A percentile compares a stretch with the other conserved stretches of the same genome.
Conservation (phyloP, 1,284 basidiomycete genomes). For the Malassezia dermatis region DNA sequence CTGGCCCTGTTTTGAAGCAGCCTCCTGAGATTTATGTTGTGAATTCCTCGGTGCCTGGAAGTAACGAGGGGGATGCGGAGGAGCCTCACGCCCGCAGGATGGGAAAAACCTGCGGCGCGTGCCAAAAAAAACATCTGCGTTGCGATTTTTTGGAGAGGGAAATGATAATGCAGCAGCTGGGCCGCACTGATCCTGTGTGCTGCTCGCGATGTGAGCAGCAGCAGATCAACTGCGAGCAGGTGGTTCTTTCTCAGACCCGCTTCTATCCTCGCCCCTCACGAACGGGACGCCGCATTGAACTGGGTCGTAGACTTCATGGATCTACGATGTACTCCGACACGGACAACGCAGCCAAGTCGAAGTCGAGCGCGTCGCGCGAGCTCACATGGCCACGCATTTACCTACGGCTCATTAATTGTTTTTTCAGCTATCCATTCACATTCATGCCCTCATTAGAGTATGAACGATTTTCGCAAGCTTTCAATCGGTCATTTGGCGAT, state of each 20-base stretch:
- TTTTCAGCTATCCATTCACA: constrained; percentile 37
- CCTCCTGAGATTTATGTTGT: not conserved
- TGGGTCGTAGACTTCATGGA: constrained; percentile 40
- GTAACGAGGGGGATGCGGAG: not conserved
- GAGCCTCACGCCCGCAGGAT: not conserved
- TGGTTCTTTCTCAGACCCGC: constrained; percentile 28
- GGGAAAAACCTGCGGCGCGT: constrained; percentile 34
- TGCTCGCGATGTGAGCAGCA: constrained; percentile 35
- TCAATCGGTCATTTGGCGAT: constrained; percentile 38
- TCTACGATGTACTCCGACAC: constrained; percentile 12
- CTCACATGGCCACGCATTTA: constrained; percentile 14
- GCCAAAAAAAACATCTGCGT: constrained; percentile 36
- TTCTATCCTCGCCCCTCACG: constrained; percentile 37
- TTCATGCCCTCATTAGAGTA: constrained; percentile 38
- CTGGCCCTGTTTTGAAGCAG: not conserved
- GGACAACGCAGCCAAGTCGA: not conserved
- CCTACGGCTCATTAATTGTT: constrained; percentile 28
- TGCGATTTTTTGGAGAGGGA: constrained; percentile 29
- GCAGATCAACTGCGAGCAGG: constrained; percentile 33
- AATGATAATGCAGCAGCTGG: constrained; percentile 8
- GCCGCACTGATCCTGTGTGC: constrained; percentile 18
- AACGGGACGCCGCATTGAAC: constrained; percentile 43
- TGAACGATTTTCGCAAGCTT: constrained; percentile 30
- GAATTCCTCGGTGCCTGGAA: not conserved
- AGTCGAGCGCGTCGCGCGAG: not conserved